A percentile compares a stretch with the other conserved stretches of the same genome.
phyloP scores from a whole-genome alignment of 2,329 filamentous ascomycete species.

The Apiospora saccharicola region DNA sequence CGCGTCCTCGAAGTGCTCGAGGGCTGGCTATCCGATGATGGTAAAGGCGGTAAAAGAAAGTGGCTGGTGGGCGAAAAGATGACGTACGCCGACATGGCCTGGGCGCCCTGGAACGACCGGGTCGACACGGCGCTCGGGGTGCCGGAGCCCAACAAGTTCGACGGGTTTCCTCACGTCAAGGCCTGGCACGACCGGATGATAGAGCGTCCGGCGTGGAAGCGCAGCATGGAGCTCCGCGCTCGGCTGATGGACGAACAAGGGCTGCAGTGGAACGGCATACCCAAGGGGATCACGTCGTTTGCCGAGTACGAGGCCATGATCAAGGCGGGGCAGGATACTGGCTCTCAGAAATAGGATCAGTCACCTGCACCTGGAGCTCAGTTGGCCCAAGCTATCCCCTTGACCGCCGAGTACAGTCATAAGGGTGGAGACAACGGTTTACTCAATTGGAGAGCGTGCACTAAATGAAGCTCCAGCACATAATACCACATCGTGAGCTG shows the following conservation, averaged over 20 bases:
- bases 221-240: background rate
- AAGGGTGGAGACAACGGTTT: too few species aligned
- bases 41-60: conserved; percentile 28
- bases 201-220: background rate
- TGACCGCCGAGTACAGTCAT: too few species aligned
- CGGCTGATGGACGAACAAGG: background rate
- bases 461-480: too few species aligned
- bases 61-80: conserved; percentile 53
- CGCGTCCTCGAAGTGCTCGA: conserved; percentile 56
- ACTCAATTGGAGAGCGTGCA: too few species aligned
- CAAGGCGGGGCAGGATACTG: background rate
- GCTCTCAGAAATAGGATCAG: background rate
- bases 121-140: conserved; percentile 25
- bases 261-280: background rate
- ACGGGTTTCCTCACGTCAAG: background rate
- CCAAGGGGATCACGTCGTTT: background rate
- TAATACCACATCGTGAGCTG: too few species aligned
- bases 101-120: conserved; percentile 31
- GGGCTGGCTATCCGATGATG: conserved; percentile 40
- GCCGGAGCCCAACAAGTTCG: background rate
- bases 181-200: background rate
- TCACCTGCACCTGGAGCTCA: background rate
- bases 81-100: conserved; percentile 37
- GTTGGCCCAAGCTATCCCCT: too few species aligned
- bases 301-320: background rate